Evolutionary conservation across 495 filamentous ascomycete species (phyloP), one percentile per base, ranked within the genome.

Genomic region (Aspergillus mulundensis): DNA sequence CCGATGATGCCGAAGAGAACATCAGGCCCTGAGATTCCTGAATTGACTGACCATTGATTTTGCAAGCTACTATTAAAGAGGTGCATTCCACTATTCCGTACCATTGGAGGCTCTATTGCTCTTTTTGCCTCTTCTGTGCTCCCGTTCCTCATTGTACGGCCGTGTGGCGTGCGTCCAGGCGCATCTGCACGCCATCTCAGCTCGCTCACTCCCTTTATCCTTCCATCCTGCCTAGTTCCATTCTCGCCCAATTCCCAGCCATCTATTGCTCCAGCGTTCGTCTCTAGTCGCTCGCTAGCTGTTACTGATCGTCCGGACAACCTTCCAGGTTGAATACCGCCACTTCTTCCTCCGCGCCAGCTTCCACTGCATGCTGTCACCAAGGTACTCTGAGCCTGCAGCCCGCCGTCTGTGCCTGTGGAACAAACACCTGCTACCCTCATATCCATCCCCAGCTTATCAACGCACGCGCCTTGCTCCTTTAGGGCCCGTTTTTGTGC

Each of bases 361-460:
- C 21, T 20, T 30, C 19, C 48, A 23, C 21, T 40, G 19, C 21
- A 50, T 50, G 48, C 48, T 75, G 74, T 66, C 62, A 70, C 63
- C 71, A 77, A 76, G 74, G 74, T 77, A 66, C 73, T 65, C 67
- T 46, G 19, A 36, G 34, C 14, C 43, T 58, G 56, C 59, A 62
- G 23, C 62, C 57, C 59, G 60, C 58, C 66, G 60, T 54, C 50
- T 60, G 64, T 65, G 60, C 59, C 43, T 60, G 64, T 65, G 69
- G 69, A 70, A 66, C 63, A 57, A 61, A 66, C 25, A 55, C 67
- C 50, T 45, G 53, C 21, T 21, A 16, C 25, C 3, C 24, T 30
- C 53, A 45, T 53, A 56, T 67, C 56, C 58, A 39, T 56, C 58
- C 58, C 53, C 53, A 61, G 57, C 52, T 60, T 57, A 51, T 60